Evolutionary conservation across 148 eudicot species (phyloP), one percentile per base, ranked within the genome.

Genomic region (Diospyros lotus): DNA sequence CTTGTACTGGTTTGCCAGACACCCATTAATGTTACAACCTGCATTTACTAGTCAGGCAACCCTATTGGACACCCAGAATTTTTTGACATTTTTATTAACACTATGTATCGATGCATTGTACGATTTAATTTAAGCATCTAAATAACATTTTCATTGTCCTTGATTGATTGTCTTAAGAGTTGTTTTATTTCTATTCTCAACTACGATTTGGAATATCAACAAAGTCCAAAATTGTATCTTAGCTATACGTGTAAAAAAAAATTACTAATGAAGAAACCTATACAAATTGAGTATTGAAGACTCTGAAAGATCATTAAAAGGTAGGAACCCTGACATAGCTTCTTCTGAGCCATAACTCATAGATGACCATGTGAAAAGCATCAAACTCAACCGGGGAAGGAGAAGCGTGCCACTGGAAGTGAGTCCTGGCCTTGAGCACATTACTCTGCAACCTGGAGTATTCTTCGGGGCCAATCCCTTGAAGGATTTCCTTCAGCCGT

Each of bases 361-460:
- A 91, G 89, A 91, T 89, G 9, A 89, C 89, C 85, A 83, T 91
- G 70, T 89, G 83, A 70, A 91, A 91, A 45, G 88, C 79, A 81
- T 91, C 96, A 75, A 39, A 88, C 42, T 88, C 89, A 28, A 58
- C 67, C 0, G 95, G 83, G 61, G 18, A 6, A 4, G 95, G 83
- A 56, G 18, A 6, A 4, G 6, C 64, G 74, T 87, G 84, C 92
- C 96, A 91, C 70, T 80, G 88, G 64, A 89, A 91, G 82, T 91
- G 96, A 40, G 60, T 80, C 71, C 90, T 73, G 46, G 70, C 91
- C 77, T 89, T 79, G 72, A 87, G 39, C 63, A 89, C 91, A 79
- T 88, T 91, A 2, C 65, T 82, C 8, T 84, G 87, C 69, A 89
- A 70, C 46, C 43, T 80, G 40, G 66, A 38, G 64, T 88, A 89